These are phyloP conservation scores for Leccinum aurantiacum DNA, from an alignment of 768 basidiomycete species.

Conservation along the genomic window DNA sequence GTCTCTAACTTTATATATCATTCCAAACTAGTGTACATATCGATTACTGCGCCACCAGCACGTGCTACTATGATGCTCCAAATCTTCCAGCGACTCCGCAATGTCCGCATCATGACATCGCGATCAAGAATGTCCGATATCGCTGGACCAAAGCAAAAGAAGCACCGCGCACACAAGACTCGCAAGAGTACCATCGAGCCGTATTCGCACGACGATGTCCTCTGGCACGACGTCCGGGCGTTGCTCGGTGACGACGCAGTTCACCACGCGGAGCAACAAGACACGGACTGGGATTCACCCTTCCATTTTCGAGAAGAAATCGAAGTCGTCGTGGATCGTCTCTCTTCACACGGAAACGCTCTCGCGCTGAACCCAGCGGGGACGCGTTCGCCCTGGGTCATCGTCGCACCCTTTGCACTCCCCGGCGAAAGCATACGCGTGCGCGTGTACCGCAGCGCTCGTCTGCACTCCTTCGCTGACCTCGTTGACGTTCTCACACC, in stretches of 20 bases:
- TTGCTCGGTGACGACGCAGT: slow-evolving; percentile 65
- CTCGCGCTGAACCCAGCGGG: slow-evolving; percentile 53
- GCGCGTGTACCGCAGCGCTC: slow-evolving; percentile 66
- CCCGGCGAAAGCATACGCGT: slow-evolving; percentile 80
- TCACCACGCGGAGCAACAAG: slow-evolving; percentile 46
- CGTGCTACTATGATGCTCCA: neutral
- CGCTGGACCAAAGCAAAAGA: slow-evolving; percentile 31
- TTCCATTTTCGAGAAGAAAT: slow-evolving; percentile 61
- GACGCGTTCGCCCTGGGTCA: slow-evolving; percentile 65
- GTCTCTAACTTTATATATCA: neutral
- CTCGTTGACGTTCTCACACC: slow-evolving; percentile 62
- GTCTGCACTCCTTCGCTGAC: slow-evolving; percentile 75
- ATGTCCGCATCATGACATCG: slow-evolving; percentile 6
- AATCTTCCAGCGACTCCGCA: neutral
- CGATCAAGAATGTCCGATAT: neutral
- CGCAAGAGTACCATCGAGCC: slow-evolving; percentile 40
- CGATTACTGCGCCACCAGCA: neutral
- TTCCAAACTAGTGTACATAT: neutral
- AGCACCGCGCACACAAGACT: slow-evolving; percentile 24
- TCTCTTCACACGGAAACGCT: slow-evolving; percentile 67
- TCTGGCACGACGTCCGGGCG: slow-evolving; percentile 66
- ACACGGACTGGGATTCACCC: slow-evolving; percentile 57
- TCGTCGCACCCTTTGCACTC: slow-evolving; percentile 81
- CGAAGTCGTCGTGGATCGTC: slow-evolving; percentile 59
- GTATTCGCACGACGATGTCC: slow-evolving; percentile 72